Conservation (phyloP, 2,329 filamentous ascomycete genomes). For the Stachybotrys elegans region DNA sequence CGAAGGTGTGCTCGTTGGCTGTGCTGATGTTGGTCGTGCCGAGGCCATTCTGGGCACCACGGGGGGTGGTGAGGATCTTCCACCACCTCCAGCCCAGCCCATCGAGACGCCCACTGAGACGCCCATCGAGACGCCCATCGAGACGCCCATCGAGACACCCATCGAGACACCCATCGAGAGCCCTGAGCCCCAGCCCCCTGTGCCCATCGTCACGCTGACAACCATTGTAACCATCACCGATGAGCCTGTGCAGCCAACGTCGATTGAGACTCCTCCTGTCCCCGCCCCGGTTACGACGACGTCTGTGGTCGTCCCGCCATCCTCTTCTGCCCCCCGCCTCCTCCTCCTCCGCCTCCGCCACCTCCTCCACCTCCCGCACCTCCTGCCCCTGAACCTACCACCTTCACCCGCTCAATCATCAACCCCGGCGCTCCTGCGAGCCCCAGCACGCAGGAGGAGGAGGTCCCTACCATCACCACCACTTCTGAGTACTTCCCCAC, state of each 20-base stretch:
- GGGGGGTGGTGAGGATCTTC: constrained; percentile 8
- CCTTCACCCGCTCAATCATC: constrained; percentile 22
- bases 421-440: constrained; percentile 13
- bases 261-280: constrained; percentile 4
- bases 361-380: constrained; percentile 9
- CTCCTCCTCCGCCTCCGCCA: constrained; percentile 7
- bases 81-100: not conserved
- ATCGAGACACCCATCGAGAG: not conserved
- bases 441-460: constrained; percentile 3
- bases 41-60: constrained; percentile 33
- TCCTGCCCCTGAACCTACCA: constrained; percentile 9
- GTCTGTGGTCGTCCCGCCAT: not conserved
- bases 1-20: constrained; percentile 44
- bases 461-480: constrained; percentile 1
- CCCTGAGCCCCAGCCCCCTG: too few species aligned
- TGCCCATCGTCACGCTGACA: constrained; percentile 23
- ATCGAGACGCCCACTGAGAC: not conserved
- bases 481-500: constrained; percentile 10
- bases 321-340: not conserved
- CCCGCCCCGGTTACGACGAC: constrained; percentile 2
- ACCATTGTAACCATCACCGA: constrained; percentile 23
- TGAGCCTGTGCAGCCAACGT: constrained; percentile 1
- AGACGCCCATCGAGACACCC: not conserved
- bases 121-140: not conserved
- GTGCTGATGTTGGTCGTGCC: constrained; percentile 35